A percentile compares a stretch with the other conserved stretches of the same genome.
These are phyloP conservation scores for Fusarium siculi DNA, from an alignment of 2,329 filamentous ascomycete genomes.

Conservation along the genomic window DNA sequence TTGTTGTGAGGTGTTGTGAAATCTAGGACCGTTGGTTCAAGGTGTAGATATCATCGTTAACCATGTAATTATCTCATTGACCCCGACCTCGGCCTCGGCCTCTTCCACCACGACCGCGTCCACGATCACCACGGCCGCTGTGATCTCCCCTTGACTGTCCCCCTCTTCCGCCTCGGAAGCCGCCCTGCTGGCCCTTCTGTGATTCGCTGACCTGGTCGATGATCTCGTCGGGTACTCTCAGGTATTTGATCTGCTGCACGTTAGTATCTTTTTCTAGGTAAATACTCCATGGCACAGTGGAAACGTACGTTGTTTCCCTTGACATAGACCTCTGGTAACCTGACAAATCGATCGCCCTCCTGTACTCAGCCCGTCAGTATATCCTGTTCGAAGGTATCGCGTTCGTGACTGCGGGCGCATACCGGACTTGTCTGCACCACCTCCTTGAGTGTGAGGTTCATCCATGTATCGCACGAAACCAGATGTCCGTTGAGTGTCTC, in stretches of 20 bases:
- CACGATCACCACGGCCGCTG: conserved; percentile 60
- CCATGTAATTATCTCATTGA: conserved; percentile 38
- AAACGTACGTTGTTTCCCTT: conserved; percentile 91
- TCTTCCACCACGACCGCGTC: conserved; percentile 53
- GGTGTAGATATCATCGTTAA: conserved; percentile 12
- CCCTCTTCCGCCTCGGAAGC: conserved; percentile 73
- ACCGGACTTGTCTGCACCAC: conserved; percentile 94
- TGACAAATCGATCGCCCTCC: conserved; percentile 94
- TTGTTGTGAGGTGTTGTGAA: background rate
- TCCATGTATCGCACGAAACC: conserved; percentile 98
- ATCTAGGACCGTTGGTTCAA: background rate
- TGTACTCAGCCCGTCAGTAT: conserved; percentile 51
- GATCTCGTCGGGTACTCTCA: conserved; percentile 95
- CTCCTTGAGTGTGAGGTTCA: conserved; percentile 97
- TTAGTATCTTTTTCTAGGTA: conserved; percentile 1
- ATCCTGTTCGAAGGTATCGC: background rate
- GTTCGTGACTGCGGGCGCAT: conserved; percentile 41
- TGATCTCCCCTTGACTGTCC: conserved; percentile 69
- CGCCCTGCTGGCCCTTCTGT: conserved; percentile 75
- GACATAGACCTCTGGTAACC: conserved; percentile 93
- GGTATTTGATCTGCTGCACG: conserved; percentile 87
- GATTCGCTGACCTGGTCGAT: conserved; percentile 94
- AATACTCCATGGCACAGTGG: too few relatives aligned
- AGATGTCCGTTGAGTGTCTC: conserved; percentile 97
- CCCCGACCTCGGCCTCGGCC: conserved; percentile 52